These are phyloP conservation scores for Dictyostelium firmibasis DNA, from an alignment of 78 protist genomes.

Conservation along the genomic window DNA sequence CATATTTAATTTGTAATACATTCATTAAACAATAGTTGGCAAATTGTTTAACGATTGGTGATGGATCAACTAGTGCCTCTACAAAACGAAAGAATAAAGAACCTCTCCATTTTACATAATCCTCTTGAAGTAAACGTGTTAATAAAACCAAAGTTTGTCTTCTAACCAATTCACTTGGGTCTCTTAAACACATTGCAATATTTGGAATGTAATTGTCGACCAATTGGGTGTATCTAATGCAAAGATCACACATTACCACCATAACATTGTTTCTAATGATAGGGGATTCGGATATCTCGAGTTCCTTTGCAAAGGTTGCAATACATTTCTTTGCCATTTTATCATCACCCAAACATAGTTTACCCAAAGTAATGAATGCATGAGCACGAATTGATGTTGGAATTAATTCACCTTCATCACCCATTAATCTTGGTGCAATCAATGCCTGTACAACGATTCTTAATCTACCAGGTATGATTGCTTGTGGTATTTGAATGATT, in stretches of 20 bases:
- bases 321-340: slow-evolving; percentile 76
- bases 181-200: slow-evolving; percentile 79
- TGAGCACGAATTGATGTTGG: slow-evolving; percentile 74
- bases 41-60: slow-evolving; percentile 49
- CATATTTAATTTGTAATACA: slow-evolving; percentile 71
- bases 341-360: slow-evolving; percentile 83
- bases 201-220: slow-evolving; percentile 81
- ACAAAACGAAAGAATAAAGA: slow-evolving; percentile 82
- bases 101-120: slow-evolving; percentile 89
- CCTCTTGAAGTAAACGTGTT: slow-evolving; percentile 84
- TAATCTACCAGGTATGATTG: slow-evolving; percentile 15
- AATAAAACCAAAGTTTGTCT: slow-evolving; percentile 82
- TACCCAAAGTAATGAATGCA: slow-evolving; percentile 85
- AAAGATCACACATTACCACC: slow-evolving; percentile 89
- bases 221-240: slow-evolving; percentile 83
- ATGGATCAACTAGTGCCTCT: slow-evolving; percentile 80
- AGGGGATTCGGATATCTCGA: slow-evolving; percentile 70
- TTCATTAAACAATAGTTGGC: slow-evolving; percentile 76
- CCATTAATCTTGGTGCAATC: slow-evolving; percentile 52
- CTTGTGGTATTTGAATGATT: slow-evolving; percentile 49
- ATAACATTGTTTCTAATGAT: slow-evolving; percentile 86
- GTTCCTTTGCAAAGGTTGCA: slow-evolving; percentile 82
- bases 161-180: slow-evolving; percentile 78
- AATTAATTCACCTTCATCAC: background rate
- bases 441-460: slow-evolving; percentile 72